Conservation (phyloP, 2,329 filamentous ascomycete species). For the Alternaria solani region DNA sequence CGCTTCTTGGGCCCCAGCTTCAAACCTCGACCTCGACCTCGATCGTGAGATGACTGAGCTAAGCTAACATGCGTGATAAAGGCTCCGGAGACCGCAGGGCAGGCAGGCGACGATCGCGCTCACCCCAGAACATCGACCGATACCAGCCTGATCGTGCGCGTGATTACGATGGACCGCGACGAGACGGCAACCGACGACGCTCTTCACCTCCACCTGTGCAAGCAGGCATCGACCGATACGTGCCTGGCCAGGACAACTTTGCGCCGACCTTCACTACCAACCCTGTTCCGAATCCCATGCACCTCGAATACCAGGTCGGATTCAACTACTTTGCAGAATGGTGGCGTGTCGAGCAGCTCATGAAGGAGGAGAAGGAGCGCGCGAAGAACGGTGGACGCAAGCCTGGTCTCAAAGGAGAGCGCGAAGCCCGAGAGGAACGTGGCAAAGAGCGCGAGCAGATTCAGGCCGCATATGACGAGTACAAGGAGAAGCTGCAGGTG, state of each 20-base stretch:
- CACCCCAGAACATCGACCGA: constrained; percentile 74
- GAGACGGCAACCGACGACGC: constrained; percentile 68
- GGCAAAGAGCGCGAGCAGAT: constrained; percentile 82
- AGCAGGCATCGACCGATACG: constrained; percentile 83
- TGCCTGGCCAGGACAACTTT: constrained; percentile 73
- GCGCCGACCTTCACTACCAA: constrained; percentile 65
- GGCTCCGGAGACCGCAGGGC: constrained; percentile 43
- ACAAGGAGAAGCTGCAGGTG: constrained; percentile 71
- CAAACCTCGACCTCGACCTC: not conserved
- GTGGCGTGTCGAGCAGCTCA: constrained; percentile 83
- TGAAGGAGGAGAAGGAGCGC: constrained; percentile 82
- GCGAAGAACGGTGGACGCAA: constrained; percentile 73
- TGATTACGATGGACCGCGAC: constrained; percentile 70
- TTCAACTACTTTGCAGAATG: constrained; percentile 88
- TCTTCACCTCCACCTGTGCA: constrained; percentile 67
- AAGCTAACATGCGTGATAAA: constrained; percentile 16
- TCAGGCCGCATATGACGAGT: constrained; percentile 71
- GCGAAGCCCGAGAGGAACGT: constrained; percentile 75
- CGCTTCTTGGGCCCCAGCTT: not conserved
- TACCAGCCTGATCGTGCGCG: constrained; percentile 77
- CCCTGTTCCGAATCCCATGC: constrained; percentile 74
- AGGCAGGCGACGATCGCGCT: constrained; percentile 69
- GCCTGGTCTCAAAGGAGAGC: constrained; percentile 68
- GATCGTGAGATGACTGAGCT: not conserved
- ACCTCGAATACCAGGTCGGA: constrained; percentile 79